Evolutionary conservation across 2,329 filamentous ascomycete species (phyloP).

Genomic region (Corinectria fuckeliana): DNA sequence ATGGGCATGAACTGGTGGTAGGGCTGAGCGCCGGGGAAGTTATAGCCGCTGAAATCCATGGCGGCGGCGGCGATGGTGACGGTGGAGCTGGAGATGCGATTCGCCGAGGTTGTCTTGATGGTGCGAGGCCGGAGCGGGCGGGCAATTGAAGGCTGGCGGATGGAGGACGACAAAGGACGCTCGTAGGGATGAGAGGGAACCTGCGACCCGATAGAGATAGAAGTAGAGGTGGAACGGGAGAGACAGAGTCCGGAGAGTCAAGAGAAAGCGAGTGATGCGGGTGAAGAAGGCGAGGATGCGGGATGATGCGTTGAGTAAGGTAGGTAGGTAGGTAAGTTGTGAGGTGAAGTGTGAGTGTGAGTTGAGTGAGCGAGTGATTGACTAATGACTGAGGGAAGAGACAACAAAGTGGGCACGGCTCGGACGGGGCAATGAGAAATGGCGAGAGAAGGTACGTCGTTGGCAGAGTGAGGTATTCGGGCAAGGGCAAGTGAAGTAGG

Average conservation of each 20-base stretch:
- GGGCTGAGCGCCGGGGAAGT: slow-evolving; percentile 56
- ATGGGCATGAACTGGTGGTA: slow-evolving; percentile 63
- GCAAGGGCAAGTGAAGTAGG: not conserved
- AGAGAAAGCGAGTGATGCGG: not conserved
- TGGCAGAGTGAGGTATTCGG: not conserved
- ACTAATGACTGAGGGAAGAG: slow-evolving; percentile 1
- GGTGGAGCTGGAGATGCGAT: slow-evolving; percentile 15
- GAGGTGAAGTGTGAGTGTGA: not conserved
- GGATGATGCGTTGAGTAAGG: not conserved
- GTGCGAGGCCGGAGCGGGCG: slow-evolving; percentile 12
- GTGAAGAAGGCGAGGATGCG: not conserved
- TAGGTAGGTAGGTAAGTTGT: too few relatives aligned
- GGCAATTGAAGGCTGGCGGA: slow-evolving; percentile 2
- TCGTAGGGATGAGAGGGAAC: not conserved
- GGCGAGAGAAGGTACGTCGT: not conserved
- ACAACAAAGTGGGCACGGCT: not conserved
- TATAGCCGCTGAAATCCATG: slow-evolving; percentile 61
- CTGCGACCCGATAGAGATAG: not conserved
- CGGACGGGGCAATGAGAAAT: not conserved
- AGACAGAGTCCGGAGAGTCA: not conserved
- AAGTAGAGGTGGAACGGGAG: not conserved
- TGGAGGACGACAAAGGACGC: slow-evolving; percentile 3
- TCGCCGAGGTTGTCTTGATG: not conserved
- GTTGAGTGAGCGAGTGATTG: not conserved
- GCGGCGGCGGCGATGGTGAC: slow-evolving; percentile 19